A percentile compares a stretch with the other conserved stretches of the same genome.
These are phyloP conservation scores for Crithidia thermophila DNA, from an alignment of 208 protist species.

Conservation along the genomic window DNA sequence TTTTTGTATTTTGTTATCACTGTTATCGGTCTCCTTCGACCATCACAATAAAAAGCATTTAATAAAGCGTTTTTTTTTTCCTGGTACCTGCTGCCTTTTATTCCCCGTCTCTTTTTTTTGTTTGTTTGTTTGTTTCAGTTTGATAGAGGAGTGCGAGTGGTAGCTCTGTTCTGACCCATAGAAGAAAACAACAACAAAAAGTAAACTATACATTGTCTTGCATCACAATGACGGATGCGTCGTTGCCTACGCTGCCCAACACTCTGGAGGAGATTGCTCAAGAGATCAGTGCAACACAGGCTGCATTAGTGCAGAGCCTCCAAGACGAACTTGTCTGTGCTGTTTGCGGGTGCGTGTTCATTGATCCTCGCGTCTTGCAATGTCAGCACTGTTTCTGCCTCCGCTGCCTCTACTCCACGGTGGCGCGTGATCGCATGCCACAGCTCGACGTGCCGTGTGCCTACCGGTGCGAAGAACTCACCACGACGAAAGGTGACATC, in stretches of 20 bases:
- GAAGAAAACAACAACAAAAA: background rate
- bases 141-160: too few relatives aligned
- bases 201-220: background rate
- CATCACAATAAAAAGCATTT: too few relatives aligned
- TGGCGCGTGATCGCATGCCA: constrained; percentile 34
- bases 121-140: background rate
- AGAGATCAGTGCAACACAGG: constrained; percentile 8
- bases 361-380: constrained; percentile 64
- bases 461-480: constrained; percentile 45
- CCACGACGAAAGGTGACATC: constrained; percentile 43
- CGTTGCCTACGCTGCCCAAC: constrained; percentile 5
- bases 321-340: constrained; percentile 52
- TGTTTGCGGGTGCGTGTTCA: constrained; percentile 50
- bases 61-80: too few relatives aligned
- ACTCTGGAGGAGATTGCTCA: constrained; percentile 1
- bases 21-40: too few relatives aligned
- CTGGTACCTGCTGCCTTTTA: too few relatives aligned
- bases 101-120: background rate
- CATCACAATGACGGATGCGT: background rate
- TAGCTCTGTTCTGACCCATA: background rate
- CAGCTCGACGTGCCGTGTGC: constrained; percentile 43
- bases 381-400: constrained; percentile 81
- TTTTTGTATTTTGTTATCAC: too few relatives aligned
- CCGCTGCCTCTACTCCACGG: constrained; percentile 52
- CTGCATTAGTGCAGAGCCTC: constrained; percentile 25